Conservation (phyloP, 345 rosid species). For the Sapria himalayana region DNA sequence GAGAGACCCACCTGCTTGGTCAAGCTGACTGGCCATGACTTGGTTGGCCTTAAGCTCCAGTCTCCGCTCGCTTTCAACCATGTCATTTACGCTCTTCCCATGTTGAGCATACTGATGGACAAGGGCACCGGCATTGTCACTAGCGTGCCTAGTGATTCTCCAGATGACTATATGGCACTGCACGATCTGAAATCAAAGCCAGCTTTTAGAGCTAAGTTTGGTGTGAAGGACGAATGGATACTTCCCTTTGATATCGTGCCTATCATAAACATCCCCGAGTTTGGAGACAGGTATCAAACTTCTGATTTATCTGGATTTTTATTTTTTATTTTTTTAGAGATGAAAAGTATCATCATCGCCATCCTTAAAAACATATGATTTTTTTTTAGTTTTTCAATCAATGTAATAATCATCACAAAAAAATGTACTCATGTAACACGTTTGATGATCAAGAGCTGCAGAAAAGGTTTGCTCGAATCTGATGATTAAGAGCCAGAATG, state of each 20-base stretch:
- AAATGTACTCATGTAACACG: no score
- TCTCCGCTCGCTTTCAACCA: conserved; percentile 55
- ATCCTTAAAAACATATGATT: no score
- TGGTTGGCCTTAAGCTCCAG: conserved; percentile 64
- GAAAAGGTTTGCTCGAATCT: conserved; percentile 64
- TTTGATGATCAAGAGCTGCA: no score
- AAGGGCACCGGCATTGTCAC: conserved; percentile 95
- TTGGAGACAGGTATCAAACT: conserved; percentile 67
- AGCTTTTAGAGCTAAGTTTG: conserved; percentile 47
- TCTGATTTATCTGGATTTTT: no score
- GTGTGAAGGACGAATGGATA: conserved; percentile 79
- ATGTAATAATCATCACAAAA: no score
- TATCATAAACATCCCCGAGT: conserved; percentile 62
- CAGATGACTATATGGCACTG: conserved; percentile 78
- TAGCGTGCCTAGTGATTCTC: conserved; percentile 93
- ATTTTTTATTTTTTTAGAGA: no score
- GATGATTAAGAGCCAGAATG: conserved; percentile 82
- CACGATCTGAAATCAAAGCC: conserved; percentile 67
- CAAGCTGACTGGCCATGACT: conserved; percentile 65
- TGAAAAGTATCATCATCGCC: no score
- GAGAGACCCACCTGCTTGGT: conserved; percentile 60
- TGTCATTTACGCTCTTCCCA: conserved; percentile 75
- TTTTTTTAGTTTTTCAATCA: no score
- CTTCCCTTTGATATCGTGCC: conserved; percentile 57
- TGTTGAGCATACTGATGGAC: conserved; percentile 78